Evolutionary conservation across 148 eudicot species (phyloP).

Genomic region (Drosera capensis): DNA sequence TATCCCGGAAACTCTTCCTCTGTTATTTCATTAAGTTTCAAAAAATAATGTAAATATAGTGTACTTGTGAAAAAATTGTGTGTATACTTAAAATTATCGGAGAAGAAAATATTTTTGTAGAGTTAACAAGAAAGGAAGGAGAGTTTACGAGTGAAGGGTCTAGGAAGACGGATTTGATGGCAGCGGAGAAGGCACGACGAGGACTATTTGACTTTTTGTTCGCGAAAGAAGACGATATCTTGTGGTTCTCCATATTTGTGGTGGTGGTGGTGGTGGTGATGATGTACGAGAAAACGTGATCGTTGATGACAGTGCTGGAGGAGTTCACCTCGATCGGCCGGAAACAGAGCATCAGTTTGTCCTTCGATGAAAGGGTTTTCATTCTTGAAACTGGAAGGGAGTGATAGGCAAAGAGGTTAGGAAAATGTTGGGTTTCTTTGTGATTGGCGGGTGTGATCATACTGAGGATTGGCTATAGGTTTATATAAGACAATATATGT

Average conservation of each 20-base stretch:
- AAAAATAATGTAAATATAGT: not conserved
- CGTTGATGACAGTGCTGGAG: slow-evolving; percentile 6
- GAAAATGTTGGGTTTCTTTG: not conserved
- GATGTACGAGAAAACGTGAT: slow-evolving; percentile 8
- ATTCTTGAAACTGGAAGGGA: not conserved
- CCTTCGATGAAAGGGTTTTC: slow-evolving; percentile 4
- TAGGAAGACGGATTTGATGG: slow-evolving; percentile 7
- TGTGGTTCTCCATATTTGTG: not conserved
- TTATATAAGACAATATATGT: no score
- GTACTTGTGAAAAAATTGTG: no score
- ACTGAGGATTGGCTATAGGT: no score
- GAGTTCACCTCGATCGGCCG: slow-evolving; percentile 10
- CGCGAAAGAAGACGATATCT: not conserved
- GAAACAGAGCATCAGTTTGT: slow-evolving; percentile 9
- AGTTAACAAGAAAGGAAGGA: no score
- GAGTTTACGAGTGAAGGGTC: slow-evolving; percentile 9
- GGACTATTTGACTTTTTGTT: not conserved
- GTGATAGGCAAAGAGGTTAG: not conserved
- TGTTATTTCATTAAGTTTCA: not conserved
- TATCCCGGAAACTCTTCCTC: slow-evolving; percentile 8
- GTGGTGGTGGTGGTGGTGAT: slow-evolving; percentile 1
- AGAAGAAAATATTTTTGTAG: no score
- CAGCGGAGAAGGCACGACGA: slow-evolving; percentile 9
- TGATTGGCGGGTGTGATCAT: not conserved
- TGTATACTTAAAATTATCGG: no score